A percentile compares a stretch with the other conserved stretches of the same genome.
phyloP scores from a whole-genome alignment of 257 asterid species.

The Solanum ahanhuiri region DNA sequence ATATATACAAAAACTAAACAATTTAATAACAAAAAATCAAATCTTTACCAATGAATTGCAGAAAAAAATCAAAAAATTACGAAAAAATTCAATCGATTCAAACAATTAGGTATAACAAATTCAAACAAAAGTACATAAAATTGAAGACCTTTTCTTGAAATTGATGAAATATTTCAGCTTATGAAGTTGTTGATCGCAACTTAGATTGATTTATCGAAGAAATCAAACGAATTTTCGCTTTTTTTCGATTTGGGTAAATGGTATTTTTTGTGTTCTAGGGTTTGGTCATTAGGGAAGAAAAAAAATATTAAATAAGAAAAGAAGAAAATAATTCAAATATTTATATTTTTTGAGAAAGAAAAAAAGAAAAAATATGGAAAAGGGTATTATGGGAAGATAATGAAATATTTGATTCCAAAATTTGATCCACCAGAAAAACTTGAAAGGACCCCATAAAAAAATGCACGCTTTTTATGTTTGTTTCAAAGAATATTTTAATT shows the following conservation, averaged over 20 bases:
- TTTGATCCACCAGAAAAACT: constrained; percentile 3
- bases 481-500: neutral
- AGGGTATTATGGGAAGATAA: constrained; percentile 11
- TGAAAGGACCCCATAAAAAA: neutral
- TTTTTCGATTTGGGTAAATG: neutral
- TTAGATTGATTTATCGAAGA: neutral
- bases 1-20: neutral
- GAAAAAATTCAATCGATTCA: neutral
- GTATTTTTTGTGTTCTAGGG: constrained; percentile 9
- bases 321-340: neutral
- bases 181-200: constrained; percentile 2
- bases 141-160: constrained; percentile 6
- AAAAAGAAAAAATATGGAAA: neutral
- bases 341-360: neutral
- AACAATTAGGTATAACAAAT: neutral
- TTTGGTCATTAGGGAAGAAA: constrained; percentile 5
- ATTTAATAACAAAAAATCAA: neutral
- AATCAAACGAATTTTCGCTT: neutral
- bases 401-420: neutral
- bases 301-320: neutral
- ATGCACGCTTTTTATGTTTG: neutral
- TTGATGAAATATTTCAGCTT: constrained; percentile 1
- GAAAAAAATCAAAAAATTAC: neutral
- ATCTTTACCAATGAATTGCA: neutral
- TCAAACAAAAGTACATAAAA: neutral